phyloP scores from a whole-genome alignment of 2,329 filamentous ascomycete genomes.

The Calonectria henricotiae region DNA sequence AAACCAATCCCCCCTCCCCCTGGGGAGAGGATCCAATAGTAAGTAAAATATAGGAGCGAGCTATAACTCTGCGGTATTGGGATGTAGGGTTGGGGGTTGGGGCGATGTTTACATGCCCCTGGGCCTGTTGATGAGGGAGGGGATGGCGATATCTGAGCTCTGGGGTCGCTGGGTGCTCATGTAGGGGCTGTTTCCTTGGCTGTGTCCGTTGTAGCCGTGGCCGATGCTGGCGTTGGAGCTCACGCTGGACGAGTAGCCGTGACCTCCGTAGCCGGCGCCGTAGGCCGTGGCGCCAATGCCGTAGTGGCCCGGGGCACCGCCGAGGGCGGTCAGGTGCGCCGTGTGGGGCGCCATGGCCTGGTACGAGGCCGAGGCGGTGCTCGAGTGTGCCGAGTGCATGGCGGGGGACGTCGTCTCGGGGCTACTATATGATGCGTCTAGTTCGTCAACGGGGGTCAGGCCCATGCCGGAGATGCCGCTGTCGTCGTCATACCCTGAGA shows the following conservation, averaged over 20 bases:
- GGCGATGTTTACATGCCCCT: constrained; percentile 46
- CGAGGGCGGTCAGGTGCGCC: constrained; percentile 45
- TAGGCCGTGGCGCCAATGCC: constrained; percentile 45
- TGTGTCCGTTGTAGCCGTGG: constrained; percentile 56
- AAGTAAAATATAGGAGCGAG: background rate
- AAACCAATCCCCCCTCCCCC: background rate
- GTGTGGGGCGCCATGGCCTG: constrained; percentile 46
- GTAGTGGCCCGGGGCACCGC: constrained; percentile 43
- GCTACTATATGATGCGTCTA: constrained; percentile 72
- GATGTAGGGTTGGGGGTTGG: constrained; percentile 40
- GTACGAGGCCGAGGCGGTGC: constrained; percentile 57
- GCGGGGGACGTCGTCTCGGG: constrained; percentile 67
- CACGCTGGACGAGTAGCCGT: constrained; percentile 71
- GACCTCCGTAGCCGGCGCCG: constrained; percentile 49
- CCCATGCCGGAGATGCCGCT: constrained; percentile 78
- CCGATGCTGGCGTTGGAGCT: constrained; percentile 64
- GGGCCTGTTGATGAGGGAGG: constrained; percentile 72
- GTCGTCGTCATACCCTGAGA: constrained; percentile 76
- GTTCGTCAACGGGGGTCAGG: constrained; percentile 73
- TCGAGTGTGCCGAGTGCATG: constrained; percentile 58
- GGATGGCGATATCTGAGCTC: constrained; percentile 75
- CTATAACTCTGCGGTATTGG: background rate
- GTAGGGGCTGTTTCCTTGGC: constrained; percentile 65
- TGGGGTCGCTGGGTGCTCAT: constrained; percentile 66
- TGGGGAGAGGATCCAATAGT: background rate